These are phyloP conservation scores for Pseudogymnoascus sp. DNA, from an alignment of 2,329 filamentous ascomycete genomes.

Conservation along the genomic window DNA sequence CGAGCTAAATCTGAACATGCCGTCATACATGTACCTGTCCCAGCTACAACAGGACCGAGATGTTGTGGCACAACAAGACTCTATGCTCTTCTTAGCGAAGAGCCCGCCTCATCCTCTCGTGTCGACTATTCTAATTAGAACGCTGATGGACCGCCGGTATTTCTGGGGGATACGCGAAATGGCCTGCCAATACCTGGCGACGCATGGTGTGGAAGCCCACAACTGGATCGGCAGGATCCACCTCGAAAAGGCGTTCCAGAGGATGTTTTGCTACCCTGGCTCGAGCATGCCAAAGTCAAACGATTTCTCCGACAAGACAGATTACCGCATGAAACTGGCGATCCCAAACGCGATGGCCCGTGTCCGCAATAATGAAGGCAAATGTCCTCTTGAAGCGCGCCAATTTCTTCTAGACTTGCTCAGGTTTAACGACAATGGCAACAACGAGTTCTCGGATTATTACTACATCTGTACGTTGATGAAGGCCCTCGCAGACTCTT, in stretches of 20 bases:
- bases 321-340: slow-evolving; percentile 76
- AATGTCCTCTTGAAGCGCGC: slow-evolving; percentile 70
- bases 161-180: slow-evolving; percentile 87
- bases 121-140: slow-evolving; percentile 82
- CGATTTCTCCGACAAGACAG: slow-evolving; percentile 78
- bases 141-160: slow-evolving; percentile 83
- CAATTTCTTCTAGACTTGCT: slow-evolving; percentile 82
- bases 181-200: slow-evolving; percentile 70
- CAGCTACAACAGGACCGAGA: slow-evolving; percentile 96
- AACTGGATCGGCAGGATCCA: slow-evolving; percentile 76
- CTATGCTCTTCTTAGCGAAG: slow-evolving; percentile 65
- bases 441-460: slow-evolving; percentile 82
- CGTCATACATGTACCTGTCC: slow-evolving; percentile 95
- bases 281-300: slow-evolving; percentile 78
- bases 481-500: slow-evolving; percentile 49
- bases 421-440: slow-evolving; percentile 88
- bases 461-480: slow-evolving; percentile 81
- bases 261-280: slow-evolving; percentile 77
- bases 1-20: slow-evolving; percentile 72
- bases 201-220: slow-evolving; percentile 62
- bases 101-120: slow-evolving; percentile 67
- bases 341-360: slow-evolving; percentile 75
- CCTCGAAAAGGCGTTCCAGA: slow-evolving; percentile 75
- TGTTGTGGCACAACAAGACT: slow-evolving; percentile 76
- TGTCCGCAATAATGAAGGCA: slow-evolving; percentile 66